A percentile compares a stretch with the other conserved stretches of the same genome.
phyloP scores from a whole-genome alignment of 1,284 basidiomycete species.

The Austroboletus niveus region DNA sequence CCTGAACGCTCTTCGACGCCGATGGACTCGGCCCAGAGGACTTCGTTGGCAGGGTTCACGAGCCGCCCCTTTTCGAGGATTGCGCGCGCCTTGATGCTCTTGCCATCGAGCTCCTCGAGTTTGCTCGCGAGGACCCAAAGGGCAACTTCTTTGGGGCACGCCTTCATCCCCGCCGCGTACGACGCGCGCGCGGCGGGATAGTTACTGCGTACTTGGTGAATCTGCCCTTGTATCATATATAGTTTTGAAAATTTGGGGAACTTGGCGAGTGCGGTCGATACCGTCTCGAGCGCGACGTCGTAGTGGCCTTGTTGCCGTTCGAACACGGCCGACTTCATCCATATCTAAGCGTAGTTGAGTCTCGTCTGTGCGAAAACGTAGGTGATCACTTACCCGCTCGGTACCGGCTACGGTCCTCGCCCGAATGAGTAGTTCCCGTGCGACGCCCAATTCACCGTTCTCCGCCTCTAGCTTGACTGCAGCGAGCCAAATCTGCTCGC shows the following conservation, averaged over 20 bases:
- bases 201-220: constrained; percentile 65
- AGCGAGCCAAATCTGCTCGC: constrained; percentile 95
- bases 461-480: constrained; percentile 96
- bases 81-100: constrained; percentile 91
- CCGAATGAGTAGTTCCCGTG: constrained; percentile 81
- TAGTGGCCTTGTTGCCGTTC: constrained; percentile 85
- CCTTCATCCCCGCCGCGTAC: constrained; percentile 79
- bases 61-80: constrained; percentile 89
- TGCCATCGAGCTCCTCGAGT: constrained; percentile 84
- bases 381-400: constrained; percentile 62
- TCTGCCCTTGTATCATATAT: constrained; percentile 96
- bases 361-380: neutral
- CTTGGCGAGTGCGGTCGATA: constrained; percentile 73
- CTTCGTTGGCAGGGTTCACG: constrained; percentile 80
- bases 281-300: constrained; percentile 71
- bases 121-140: constrained; percentile 89
- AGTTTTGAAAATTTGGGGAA: constrained; percentile 90
- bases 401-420: constrained; percentile 90
- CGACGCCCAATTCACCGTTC: constrained; percentile 86
- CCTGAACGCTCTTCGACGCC: constrained; percentile 88
- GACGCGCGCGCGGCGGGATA: constrained; percentile 70
- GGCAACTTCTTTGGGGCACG: constrained; percentile 78
- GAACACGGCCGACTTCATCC: constrained; percentile 98
- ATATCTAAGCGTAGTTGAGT: constrained; percentile 59
- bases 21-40: constrained; percentile 89